A percentile compares a stretch with the other conserved stretches of the same genome.
phyloP scores from a whole-genome alignment of 176 grass and related monocot species.

The Zea luxurians region DNA sequence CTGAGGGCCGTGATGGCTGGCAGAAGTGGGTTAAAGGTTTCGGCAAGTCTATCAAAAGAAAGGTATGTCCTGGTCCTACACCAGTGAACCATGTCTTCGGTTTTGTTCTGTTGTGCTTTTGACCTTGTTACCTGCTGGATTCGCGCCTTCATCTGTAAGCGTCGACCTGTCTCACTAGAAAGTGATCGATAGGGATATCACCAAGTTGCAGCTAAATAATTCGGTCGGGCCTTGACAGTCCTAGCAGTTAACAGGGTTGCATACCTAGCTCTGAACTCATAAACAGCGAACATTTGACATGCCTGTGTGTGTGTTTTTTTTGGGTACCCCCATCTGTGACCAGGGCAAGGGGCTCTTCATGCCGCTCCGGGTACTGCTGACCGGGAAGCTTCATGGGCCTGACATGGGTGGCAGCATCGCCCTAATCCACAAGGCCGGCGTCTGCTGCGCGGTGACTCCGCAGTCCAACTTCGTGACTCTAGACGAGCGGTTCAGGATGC shows the following conservation, averaged over 20 bases:
- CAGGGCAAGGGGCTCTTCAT: slow-evolving; percentile 86
- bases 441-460: slow-evolving; percentile 50
- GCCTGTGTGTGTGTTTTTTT: not conserved
- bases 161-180: not conserved
- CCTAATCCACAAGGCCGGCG: slow-evolving; percentile 76
- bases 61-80: slow-evolving; percentile 43
- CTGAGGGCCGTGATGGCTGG: slow-evolving; percentile 75
- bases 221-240: slow-evolving; percentile 14
- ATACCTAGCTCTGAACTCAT: not conserved
- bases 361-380: slow-evolving; percentile 80
- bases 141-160: slow-evolving; percentile 4
- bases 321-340: slow-evolving; percentile 13
- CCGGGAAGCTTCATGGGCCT: slow-evolving; percentile 88
- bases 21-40: slow-evolving; percentile 89
- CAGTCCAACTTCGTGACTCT: slow-evolving; percentile 62
- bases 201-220: not conserved
- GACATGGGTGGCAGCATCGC: slow-evolving; percentile 72
- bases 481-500: slow-evolving; percentile 76
- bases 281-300: not conserved
- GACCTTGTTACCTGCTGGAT: not conserved
- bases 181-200: not conserved
- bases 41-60: slow-evolving; percentile 75
- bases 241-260: not conserved
- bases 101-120: slow-evolving; percentile 31
- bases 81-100: not conserved